These are phyloP conservation scores for Dioscorea alata DNA, from an alignment of 106 monocot genomes.

Conservation along the genomic window DNA sequence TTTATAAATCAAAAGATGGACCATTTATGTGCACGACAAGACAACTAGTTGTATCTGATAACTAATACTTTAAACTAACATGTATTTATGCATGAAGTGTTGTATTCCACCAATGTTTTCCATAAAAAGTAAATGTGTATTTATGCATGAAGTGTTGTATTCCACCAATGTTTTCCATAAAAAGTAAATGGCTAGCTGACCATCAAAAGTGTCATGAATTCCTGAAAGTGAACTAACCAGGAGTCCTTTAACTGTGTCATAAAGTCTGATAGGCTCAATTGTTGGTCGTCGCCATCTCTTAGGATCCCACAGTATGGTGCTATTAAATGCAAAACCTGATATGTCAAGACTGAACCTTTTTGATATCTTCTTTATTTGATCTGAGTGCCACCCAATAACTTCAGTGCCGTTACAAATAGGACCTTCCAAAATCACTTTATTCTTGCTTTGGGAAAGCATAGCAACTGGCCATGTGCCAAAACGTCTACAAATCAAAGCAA, in stretches of 20 bases:
- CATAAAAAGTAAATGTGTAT: no score
- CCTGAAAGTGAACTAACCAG: slow-evolving; percentile 30
- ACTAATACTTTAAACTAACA: no score
- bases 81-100: no score
- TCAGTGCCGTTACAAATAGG: slow-evolving; percentile 61
- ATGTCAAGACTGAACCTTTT: slow-evolving; percentile 50
- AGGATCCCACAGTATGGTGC: slow-evolving; percentile 71
- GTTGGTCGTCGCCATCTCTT: slow-evolving; percentile 55
- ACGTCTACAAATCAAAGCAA: slow-evolving; percentile 48
- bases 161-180: no score
- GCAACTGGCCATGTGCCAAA: slow-evolving; percentile 82
- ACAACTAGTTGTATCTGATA: no score
- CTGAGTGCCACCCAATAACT: slow-evolving; percentile 65
- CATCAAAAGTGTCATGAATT: no score
- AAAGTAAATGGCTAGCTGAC: no score
- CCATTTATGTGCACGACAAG: no score
- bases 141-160: no score
- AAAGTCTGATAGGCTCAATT: slow-evolving; percentile 37
- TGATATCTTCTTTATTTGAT: slow-evolving; percentile 27
- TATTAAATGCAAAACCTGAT: slow-evolving; percentile 82
- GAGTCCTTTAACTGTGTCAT: slow-evolving; percentile 24
- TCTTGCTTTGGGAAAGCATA: slow-evolving; percentile 28
- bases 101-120: no score
- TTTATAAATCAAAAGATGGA: no score
- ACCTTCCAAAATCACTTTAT: slow-evolving; percentile 44